Evolutionary conservation across 345 rosid species (phyloP).

Genomic region (Trapa bicornis): DNA sequence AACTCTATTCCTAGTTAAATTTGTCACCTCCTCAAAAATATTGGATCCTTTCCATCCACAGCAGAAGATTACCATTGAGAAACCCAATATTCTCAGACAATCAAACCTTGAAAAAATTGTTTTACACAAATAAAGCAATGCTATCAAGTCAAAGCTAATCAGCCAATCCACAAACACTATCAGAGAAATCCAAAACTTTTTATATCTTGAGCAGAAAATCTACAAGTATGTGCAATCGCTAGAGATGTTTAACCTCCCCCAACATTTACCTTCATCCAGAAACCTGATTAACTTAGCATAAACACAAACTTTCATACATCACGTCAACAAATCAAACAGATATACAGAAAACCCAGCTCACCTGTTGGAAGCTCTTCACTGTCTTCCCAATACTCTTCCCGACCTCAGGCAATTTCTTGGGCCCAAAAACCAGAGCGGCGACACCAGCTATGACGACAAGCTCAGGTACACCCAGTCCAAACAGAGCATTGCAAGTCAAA

Average conservation of each 20-base stretch:
- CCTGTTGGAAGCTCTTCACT: conserved; percentile 94
- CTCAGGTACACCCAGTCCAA: conserved; percentile 93
- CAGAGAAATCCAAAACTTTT: neutral
- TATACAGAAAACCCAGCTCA: conserved; percentile 15
- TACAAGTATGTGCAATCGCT: neutral
- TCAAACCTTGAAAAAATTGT: neutral
- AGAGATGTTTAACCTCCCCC: neutral
- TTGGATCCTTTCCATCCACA: neutral
- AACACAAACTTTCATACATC: neutral
- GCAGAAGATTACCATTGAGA: neutral
- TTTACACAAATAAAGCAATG: neutral
- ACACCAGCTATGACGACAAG: conserved; percentile 93
- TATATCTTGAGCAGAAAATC: neutral
- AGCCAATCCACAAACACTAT: neutral
- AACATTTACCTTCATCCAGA: neutral
- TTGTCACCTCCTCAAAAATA: neutral
- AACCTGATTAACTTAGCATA: neutral
- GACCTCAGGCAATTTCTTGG: conserved; percentile 89
- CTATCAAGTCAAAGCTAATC: too few species aligned
- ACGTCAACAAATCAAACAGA: conserved; percentile 4
- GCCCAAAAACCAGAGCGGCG: conserved; percentile 84
- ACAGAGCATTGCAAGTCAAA: conserved; percentile 62
- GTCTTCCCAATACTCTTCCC: conserved; percentile 93
- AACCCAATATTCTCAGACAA: neutral
- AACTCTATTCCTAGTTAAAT: neutral